These are phyloP conservation scores for Hordeum vulgare DNA, from an alignment of 176 grass and related monocot species.

Conservation along the genomic window DNA sequence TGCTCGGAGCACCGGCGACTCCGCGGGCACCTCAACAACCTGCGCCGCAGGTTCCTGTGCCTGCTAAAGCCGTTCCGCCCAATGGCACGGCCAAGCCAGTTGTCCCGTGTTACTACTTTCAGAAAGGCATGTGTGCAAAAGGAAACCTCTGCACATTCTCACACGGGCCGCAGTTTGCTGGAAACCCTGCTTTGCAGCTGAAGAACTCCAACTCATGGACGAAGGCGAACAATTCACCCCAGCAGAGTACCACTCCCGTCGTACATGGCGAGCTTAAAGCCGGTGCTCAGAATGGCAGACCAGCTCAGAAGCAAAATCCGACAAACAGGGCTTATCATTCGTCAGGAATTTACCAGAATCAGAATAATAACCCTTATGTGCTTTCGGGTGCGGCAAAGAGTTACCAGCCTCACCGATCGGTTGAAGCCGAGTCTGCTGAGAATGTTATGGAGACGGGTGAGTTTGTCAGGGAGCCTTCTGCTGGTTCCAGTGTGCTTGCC, in stretches of 20 bases:
- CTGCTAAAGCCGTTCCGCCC: conserved; percentile 18
- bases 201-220: conserved; percentile 48
- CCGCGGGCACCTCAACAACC: conserved; percentile 26
- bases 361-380: background rate
- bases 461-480: conserved; percentile 41
- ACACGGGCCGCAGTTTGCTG: conserved; percentile 32
- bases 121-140: conserved; percentile 59
- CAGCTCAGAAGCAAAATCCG: conserved; percentile 9
- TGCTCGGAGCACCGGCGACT: conserved; percentile 18
- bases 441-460: conserved; percentile 36
- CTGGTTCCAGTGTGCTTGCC: conserved; percentile 31
- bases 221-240: conserved; percentile 21
- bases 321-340: background rate
- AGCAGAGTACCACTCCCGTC: background rate
- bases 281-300: background rate
- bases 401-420: conserved; percentile 12
- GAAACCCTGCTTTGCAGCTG: conserved; percentile 9
- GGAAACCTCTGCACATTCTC: conserved; percentile 51
- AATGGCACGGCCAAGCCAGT: conserved; percentile 31
- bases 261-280: conserved; percentile 5
- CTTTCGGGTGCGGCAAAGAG: conserved; percentile 10
- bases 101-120: conserved; percentile 55
- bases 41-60: conserved; percentile 15
- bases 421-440: conserved; percentile 21
- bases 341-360: conserved; percentile 23